Evolutionary conservation across 495 filamentous ascomycete species (phyloP).

Genomic region (Aspergillus wentii): DNA sequence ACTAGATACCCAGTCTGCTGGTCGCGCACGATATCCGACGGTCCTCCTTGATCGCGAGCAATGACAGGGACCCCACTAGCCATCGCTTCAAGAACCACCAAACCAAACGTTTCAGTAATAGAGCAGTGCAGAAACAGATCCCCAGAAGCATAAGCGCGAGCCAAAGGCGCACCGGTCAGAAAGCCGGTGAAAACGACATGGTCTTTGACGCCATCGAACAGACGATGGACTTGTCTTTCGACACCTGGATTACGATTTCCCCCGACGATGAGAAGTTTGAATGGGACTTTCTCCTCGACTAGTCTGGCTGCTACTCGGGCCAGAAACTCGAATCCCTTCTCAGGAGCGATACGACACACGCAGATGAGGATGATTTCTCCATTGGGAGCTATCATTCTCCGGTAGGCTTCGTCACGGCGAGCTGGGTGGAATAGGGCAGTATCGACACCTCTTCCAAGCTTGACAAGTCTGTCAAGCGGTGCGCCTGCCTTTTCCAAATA

Average conservation of each 20-base stretch:
- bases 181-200: constrained; percentile 57
- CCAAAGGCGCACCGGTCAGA: constrained; percentile 47
- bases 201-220: constrained; percentile 41
- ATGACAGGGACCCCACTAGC: constrained; percentile 60
- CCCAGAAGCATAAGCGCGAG: constrained; percentile 52
- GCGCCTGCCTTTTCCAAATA: constrained; percentile 51
- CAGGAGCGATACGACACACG: constrained; percentile 55
- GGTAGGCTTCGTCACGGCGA: constrained; percentile 39
- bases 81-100: constrained; percentile 63
- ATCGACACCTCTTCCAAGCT: constrained; percentile 57
- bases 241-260: constrained; percentile 56
- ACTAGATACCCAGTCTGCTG: constrained; percentile 53
- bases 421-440: constrained; percentile 49
- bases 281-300: constrained; percentile 45
- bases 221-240: constrained; percentile 45
- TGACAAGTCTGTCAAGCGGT: constrained; percentile 42
- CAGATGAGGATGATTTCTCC: constrained; percentile 56
- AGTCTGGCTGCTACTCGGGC: constrained; percentile 44
- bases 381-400: constrained; percentile 46
- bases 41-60: constrained; percentile 59
- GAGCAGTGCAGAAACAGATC: constrained; percentile 63
- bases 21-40: constrained; percentile 55
- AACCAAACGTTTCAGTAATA: constrained; percentile 61
- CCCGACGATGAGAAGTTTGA: constrained; percentile 58
- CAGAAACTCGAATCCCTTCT: constrained; percentile 62